Evolutionary conservation across 352 stramenopile genomes (phyloP).

Genomic region (Pythium folliculosum): DNA sequence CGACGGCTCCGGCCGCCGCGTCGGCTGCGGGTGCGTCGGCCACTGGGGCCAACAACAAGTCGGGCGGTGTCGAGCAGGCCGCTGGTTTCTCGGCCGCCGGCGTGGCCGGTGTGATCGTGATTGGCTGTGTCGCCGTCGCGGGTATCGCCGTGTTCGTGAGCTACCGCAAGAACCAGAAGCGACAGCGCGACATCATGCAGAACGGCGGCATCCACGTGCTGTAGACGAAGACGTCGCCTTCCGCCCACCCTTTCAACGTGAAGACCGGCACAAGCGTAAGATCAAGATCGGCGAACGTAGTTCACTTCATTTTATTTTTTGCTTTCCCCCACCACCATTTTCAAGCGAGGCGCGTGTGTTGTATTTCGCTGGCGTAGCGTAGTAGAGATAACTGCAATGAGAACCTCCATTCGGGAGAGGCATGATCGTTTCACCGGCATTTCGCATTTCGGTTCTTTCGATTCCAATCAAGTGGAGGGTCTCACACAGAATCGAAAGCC

Average conservation of each 20-base stretch:
- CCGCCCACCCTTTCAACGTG: too few species aligned
- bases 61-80: neutral
- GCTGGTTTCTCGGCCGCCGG: conserved; percentile 50
- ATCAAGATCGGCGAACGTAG: conserved; percentile 1
- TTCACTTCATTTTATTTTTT: conserved; percentile 18
- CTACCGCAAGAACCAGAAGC: conserved; percentile 79
- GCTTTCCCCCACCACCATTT: neutral
- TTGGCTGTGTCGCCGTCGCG: conserved; percentile 54
- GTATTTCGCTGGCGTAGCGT: conserved; percentile 13
- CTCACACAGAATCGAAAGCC: too few species aligned
- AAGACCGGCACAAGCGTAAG: neutral
- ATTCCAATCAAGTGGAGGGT: too few species aligned
- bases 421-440: neutral
- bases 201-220: conserved; percentile 50
- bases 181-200: conserved; percentile 78
- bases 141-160: conserved; percentile 57
- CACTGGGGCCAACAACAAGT: conserved; percentile 48
- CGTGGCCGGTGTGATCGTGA: conserved; percentile 57
- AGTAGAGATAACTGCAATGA: conserved; percentile 12
- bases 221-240: too few species aligned
- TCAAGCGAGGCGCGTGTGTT: neutral
- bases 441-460: neutral
- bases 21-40: conserved; percentile 15
- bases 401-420: conserved; percentile 20
- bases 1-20: neutral